Conservation (phyloP, 163 green algal species). For the Scenedesmus sp. region DNA sequence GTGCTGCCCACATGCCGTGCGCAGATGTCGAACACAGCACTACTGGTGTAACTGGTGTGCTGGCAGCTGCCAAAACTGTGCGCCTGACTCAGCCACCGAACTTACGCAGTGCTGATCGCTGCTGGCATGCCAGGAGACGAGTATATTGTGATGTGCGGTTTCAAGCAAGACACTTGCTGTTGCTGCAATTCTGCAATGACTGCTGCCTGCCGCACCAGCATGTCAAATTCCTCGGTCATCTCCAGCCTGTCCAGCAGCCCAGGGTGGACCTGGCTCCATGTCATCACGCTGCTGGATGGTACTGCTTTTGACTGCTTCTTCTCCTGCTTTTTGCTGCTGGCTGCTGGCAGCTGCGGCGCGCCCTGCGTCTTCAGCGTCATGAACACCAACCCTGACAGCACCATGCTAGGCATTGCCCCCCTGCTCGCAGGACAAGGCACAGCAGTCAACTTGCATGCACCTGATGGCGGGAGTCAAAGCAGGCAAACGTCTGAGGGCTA, state of each 20-base stretch:
- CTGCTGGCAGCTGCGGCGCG: not conserved
- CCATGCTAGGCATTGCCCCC: not conserved
- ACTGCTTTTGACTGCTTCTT: constrained; percentile 5
- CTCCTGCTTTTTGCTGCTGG: constrained; percentile 33
- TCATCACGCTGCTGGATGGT: not conserved
- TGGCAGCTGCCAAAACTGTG: too few species aligned
- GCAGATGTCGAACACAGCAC: too few species aligned
- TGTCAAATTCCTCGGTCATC: constrained; percentile 38
- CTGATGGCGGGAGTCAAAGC: too few species aligned
- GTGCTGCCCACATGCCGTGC: too few species aligned
- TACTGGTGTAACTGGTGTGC: not conserved
- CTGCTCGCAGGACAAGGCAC: not conserved
- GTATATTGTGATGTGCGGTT: not conserved
- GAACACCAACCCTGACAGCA: not conserved
- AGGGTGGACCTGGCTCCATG: not conserved
- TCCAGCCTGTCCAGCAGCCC: constrained; percentile 5
- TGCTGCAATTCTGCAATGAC: not conserved
- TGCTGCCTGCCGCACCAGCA: not conserved
- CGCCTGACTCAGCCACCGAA: not conserved
- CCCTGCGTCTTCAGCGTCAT: not conserved
- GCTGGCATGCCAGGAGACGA: not conserved
- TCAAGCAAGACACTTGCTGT: not conserved
- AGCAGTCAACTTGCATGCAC: not conserved
- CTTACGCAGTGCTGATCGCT: not conserved
- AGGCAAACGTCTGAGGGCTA: not conserved